Conservation (phyloP, 305 asterid species). For the Stenogyne calaminthoides region DNA sequence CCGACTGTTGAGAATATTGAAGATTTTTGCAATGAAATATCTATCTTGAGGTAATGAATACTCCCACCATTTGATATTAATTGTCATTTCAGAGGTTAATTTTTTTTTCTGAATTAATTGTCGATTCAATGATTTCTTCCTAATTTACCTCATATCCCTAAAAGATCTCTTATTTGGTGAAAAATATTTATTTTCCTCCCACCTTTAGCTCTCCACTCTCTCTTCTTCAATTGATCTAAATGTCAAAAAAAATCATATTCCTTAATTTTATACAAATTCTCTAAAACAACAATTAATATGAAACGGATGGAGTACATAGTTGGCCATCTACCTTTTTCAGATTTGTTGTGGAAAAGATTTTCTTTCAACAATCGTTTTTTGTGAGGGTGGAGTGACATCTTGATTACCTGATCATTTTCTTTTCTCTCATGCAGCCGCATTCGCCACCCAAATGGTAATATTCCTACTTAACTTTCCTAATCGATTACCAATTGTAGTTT, state of each 20-base stretch:
- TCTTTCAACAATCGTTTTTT: constrained; percentile 4
- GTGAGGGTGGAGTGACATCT: constrained; percentile 11
- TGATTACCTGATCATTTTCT: constrained; percentile 20
- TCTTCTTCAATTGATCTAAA: no score
- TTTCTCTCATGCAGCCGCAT: constrained; percentile 70
- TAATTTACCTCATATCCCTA: no score
- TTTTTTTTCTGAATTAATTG: no score
- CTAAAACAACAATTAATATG: no score
- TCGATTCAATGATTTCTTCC: background rate
- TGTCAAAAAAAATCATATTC: no score
- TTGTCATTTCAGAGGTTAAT: no score
- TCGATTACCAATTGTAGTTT: constrained; percentile 6
- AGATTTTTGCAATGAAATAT: constrained; percentile 95
- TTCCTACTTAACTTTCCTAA: constrained; percentile 29
- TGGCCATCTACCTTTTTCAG: constrained; percentile 15
- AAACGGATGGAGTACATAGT: background rate
- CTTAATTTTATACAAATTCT: no score
- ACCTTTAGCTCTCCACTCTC: no score
- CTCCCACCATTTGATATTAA: no score
- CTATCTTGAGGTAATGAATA: constrained; percentile 72
- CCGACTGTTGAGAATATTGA: constrained; percentile 90
- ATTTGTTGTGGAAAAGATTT: constrained; percentile 10
- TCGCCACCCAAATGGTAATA: constrained; percentile 96
- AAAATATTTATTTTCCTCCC: no score
- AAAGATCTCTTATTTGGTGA: no score